A percentile compares a stretch with the other conserved stretches of the same genome.
These are phyloP conservation scores for Gossypium australe DNA, from an alignment of 345 rosid species.

Conservation along the genomic window DNA sequence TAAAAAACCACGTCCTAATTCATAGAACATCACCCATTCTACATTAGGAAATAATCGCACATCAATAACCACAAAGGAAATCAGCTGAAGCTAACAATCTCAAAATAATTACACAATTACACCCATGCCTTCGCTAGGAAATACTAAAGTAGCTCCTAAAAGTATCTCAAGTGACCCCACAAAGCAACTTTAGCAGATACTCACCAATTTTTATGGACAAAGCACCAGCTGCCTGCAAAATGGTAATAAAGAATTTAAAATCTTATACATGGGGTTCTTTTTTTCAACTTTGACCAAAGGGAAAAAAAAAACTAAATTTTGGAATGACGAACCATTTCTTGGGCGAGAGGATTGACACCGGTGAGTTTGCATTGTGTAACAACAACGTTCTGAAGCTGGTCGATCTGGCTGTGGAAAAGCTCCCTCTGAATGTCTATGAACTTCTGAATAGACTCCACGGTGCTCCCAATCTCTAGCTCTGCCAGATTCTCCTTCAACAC, in stretches of 20 bases:
- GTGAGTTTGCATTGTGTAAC: slow-evolving; percentile 90
- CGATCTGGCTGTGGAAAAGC: slow-evolving; percentile 81
- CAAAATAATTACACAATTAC: background rate
- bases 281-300: background rate
- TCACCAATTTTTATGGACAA: slow-evolving; percentile 90
- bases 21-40: background rate
- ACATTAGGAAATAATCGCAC: background rate
- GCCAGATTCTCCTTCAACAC: slow-evolving; percentile 34
- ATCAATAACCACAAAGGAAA: background rate
- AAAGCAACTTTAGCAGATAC: slow-evolving; percentile 20
- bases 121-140: background rate
- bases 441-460: slow-evolving; percentile 58
- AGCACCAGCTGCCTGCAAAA: slow-evolving; percentile 90
- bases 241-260: background rate
- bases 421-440: slow-evolving; percentile 61
- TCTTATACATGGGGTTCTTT: background rate
- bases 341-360: slow-evolving; percentile 97
- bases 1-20: slow-evolving; percentile 6
- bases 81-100: background rate
- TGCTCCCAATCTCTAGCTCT: slow-evolving; percentile 56
- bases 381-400: slow-evolving; percentile 68
- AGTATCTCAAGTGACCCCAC: background rate
- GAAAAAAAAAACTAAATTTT: background rate
- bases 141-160: background rate
- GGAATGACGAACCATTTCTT: slow-evolving; percentile 72